These are phyloP conservation scores for Pseudocercospora eumusae DNA, from an alignment of 2,329 filamentous ascomycete species.

Conservation along the genomic window DNA sequence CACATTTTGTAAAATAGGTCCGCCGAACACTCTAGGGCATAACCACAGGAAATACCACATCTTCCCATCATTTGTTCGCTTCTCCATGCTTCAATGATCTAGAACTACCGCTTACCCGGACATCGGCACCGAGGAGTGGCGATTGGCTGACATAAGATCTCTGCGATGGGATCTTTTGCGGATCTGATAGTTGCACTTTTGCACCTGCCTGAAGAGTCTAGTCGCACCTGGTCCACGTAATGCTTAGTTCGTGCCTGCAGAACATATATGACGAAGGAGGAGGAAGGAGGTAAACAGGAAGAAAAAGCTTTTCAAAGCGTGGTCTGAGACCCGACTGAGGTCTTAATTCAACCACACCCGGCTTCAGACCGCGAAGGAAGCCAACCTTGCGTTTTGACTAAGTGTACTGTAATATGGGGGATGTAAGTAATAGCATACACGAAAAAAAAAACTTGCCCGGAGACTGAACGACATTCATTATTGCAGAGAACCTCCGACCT, in stretches of 20 bases:
- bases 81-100: neutral
- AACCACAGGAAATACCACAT: neutral
- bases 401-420: neutral
- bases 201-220: constrained; percentile 7
- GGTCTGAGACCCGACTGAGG: neutral
- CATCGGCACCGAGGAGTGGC: constrained; percentile 3
- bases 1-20: neutral
- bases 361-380: neutral
- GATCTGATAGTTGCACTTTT: constrained; percentile 14
- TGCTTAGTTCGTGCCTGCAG: no score
- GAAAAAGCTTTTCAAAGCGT: neutral
- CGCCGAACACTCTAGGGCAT: neutral
- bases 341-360: constrained; percentile 1
- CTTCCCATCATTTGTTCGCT: neutral
- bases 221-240: no score
- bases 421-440: no score
- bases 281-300: neutral
- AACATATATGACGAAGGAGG: neutral
- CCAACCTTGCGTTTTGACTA: neutral
- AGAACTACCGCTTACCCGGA: neutral
- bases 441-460: no score
- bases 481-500: constrained; percentile 35
- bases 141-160: neutral
- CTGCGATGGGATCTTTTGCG: constrained; percentile 4
- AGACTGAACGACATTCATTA: no score